phyloP scores from a whole-genome alignment of 2,329 filamentous ascomycete species.

The Microascus cirrosus region DNA sequence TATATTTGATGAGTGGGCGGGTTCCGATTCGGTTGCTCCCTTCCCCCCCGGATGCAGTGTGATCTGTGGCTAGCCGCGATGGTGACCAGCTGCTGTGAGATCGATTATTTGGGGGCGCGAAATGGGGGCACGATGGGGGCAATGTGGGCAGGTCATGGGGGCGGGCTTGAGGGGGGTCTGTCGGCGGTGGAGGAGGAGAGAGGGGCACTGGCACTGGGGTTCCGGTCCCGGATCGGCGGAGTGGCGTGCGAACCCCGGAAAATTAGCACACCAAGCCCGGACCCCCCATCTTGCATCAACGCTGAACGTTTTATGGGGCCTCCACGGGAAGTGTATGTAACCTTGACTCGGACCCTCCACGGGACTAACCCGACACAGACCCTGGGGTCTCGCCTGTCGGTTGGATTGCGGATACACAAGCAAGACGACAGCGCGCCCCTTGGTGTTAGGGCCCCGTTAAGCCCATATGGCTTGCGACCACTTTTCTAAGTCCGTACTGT shows the following conservation, averaged over 20 bases:
- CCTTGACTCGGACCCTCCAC: not conserved
- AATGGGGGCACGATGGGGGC: not conserved
- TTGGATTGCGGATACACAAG: not conserved
- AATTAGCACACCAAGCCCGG: not conserved
- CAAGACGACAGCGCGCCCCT: not conserved
- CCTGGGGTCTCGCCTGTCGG: not conserved
- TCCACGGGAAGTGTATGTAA: not conserved
- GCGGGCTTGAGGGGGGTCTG: not conserved
- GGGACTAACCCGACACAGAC: not conserved
- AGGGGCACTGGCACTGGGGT: not conserved
- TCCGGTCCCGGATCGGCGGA: not conserved
- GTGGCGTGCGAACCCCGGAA: not conserved
- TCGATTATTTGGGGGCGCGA: no score
- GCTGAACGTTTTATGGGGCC: not conserved
- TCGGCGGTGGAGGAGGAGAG: no score
- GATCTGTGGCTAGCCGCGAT: not conserved
- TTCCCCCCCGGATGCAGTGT: not conserved
- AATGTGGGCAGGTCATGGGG: not conserved
- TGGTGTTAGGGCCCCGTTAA: not conserved
- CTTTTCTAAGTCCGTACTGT: not conserved
- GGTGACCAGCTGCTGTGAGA: no score
- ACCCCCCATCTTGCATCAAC: not conserved
- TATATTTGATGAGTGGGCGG: not conserved
- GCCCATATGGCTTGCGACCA: not conserved
- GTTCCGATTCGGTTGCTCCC: not conserved